Conservation (phyloP, 176 grass and related monocot genomes). For the Carex kokanica region DNA sequence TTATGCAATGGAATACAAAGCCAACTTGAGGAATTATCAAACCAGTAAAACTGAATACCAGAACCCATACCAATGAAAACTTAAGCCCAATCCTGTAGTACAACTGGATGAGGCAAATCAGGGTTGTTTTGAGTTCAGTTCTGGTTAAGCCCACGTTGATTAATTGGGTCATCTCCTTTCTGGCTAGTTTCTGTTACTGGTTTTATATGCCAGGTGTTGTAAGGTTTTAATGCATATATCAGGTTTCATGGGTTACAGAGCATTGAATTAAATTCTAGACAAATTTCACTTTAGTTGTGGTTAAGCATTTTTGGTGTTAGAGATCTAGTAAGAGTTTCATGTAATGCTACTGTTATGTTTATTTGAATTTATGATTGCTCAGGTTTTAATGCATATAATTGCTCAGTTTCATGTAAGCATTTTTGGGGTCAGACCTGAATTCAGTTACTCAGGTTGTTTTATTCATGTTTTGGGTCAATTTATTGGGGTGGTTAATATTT, state of each 20-base stretch:
- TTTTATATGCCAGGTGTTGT: not conserved
- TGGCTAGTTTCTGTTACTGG: not conserved
- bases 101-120: not conserved
- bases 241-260: not conserved
- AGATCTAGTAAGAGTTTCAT: not conserved
- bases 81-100: not conserved
- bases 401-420: too few species aligned
- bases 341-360: not conserved
- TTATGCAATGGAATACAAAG: not conserved
- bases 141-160: not conserved
- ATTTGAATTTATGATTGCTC: not conserved
- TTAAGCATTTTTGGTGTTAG: not conserved
- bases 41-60: not conserved
- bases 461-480: not conserved
- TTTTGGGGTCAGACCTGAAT: not conserved
- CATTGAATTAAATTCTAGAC: not conserved
- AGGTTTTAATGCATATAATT: too few species aligned
- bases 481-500: not conserved
- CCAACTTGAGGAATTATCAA: not conserved
- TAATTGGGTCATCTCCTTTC: constrained; percentile 1
- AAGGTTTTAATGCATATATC: not conserved
- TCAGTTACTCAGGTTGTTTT: not conserved
- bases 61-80: not conserved
- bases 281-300: not conserved
- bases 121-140: not conserved